These are phyloP conservation scores for Ilyonectria sp. DNA, from an alignment of 2,329 filamentous ascomycete genomes.

Conservation along the genomic window DNA sequence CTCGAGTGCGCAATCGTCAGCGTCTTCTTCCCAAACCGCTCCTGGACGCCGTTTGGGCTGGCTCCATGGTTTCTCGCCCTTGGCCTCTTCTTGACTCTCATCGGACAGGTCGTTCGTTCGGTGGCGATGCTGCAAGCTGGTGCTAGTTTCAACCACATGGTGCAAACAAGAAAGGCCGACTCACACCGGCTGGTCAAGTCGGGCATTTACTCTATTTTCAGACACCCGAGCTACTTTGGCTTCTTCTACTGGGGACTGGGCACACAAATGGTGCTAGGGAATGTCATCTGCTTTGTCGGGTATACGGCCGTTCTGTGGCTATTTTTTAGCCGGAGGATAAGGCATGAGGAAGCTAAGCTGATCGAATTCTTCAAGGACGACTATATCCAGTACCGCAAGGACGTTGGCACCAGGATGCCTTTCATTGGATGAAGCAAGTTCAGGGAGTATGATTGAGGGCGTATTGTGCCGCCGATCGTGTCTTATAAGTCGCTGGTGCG, in stretches of 20 bases:
- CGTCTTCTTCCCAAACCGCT: conserved; percentile 67
- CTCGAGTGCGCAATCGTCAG: conserved; percentile 78
- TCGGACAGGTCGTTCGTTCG: conserved; percentile 84
- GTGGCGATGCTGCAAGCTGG: conserved; percentile 91
- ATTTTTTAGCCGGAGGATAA: conserved; percentile 85
- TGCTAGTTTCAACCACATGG: conserved; percentile 90
- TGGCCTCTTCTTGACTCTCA: conserved; percentile 74
- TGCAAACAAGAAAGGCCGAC: conserved; percentile 78
- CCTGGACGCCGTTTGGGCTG: conserved; percentile 62
- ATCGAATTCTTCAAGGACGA: conserved; percentile 87
- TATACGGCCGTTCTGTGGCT: conserved; percentile 85
- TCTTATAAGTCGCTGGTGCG: background rate
- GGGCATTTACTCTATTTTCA: conserved; percentile 82
- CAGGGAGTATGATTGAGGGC: background rate
- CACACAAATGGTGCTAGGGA: conserved; percentile 91
- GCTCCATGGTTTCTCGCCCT: conserved; percentile 61
- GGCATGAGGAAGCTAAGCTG: conserved; percentile 83
- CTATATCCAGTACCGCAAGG: conserved; percentile 81
- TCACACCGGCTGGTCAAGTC: conserved; percentile 86
- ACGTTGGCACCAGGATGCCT: conserved; percentile 85
- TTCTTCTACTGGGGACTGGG: conserved; percentile 99
- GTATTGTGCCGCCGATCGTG: background rate
- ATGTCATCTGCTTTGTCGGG: conserved; percentile 81
- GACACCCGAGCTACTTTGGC: conserved; percentile 96
- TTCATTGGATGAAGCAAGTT: conserved; percentile 61